phyloP scores from a whole-genome alignment of 495 filamentous ascomycete species.

The Tuber microsphaerosporum region DNA sequence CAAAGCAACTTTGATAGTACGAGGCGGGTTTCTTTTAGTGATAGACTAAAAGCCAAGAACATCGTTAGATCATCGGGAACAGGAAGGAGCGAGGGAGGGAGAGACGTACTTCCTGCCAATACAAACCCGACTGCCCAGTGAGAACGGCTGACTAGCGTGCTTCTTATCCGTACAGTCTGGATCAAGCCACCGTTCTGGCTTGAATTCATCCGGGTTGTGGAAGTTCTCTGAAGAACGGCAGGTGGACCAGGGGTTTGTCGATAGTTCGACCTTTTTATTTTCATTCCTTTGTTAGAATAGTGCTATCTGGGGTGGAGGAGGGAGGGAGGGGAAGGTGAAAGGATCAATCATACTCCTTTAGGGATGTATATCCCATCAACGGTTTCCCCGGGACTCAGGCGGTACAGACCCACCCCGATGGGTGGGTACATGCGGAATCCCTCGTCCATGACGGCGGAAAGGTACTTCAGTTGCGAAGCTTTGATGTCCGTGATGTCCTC shows the following conservation, averaged over 20 bases:
- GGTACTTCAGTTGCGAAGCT: conserved; percentile 48
- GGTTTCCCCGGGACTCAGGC: conserved; percentile 45
- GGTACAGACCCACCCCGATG: conserved; percentile 48
- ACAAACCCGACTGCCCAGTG: conserved; percentile 43
- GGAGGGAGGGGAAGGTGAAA: not conserved
- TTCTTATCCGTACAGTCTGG: conserved; percentile 42
- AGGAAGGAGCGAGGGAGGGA: not conserved
- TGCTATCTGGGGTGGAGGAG: not conserved
- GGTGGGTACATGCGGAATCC: conserved; percentile 55
- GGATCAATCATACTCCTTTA: conserved; percentile 37
- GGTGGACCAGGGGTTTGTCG: conserved; percentile 44
- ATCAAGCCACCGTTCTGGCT: conserved; percentile 51
- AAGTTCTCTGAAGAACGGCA: conserved; percentile 48
- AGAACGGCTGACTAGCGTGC: conserved; percentile 45
- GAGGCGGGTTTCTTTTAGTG: conserved; percentile 49
- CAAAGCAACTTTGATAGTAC: conserved; percentile 52
- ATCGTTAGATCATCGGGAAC: not conserved
- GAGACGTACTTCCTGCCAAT: conserved; percentile 43
- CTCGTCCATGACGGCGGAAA: conserved; percentile 55
- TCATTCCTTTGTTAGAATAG: not conserved
- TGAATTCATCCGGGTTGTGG: conserved; percentile 47
- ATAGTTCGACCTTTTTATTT: conserved; percentile 42
- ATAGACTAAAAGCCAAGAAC: conserved; percentile 40
- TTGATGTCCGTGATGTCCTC: conserved; percentile 49
- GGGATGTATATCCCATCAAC: conserved; percentile 49